Base-by-base conservation (phyloP, 352 stramenopile species). In the Phytopythium litorale region DNA sequence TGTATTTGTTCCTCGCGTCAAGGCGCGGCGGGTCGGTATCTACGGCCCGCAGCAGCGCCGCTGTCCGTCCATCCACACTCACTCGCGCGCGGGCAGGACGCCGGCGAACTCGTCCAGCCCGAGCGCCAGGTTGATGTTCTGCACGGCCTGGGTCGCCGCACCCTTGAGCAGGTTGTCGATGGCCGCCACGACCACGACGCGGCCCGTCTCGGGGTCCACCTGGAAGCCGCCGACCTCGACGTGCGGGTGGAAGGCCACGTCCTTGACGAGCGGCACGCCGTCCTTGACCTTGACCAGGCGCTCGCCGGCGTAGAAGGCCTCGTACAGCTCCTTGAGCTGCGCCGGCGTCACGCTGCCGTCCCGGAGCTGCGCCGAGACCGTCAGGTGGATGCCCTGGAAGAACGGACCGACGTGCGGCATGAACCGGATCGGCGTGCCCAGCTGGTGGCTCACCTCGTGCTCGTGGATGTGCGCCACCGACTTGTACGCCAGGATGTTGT, bases 81-180 rank as follows among this genome's bases (percentile, higher is more conserved):
- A 62, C 38, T 58, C n/a, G 54, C 62, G 28, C 11, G 21, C 21
- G 11, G 35, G 35, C 21, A 76, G 65, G 49, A 93, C 89, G 35
- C 84, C 84, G 8, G 79, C 75, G 71, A 86, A 90, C 62, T 98
- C 93, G 38, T 96, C 82, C 32, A 98, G 82, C 16, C 89, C 92
- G 55, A 98, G 76, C 38, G 95, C 89, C 33, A 98, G 66, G 71
- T 98, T 98, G 71, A 98, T 97, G 77, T 98, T 98, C 70, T 98
- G 93, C 63, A 98, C 72, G 35, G 90, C 90, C 74, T 98, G 93
- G 4, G 88, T 96, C 46, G 91, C 92, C 4, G 93, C 93, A 15
- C 93, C 93, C 83, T 98, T 98, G 56, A 97, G 80, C 52, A 98
- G 76, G 71, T 98, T 98, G 73, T 98, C 93, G 63, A 98, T 97